These are phyloP conservation scores for Kondoa malvinella DNA, from an alignment of 768 basidiomycete genomes.

Conservation along the genomic window DNA sequence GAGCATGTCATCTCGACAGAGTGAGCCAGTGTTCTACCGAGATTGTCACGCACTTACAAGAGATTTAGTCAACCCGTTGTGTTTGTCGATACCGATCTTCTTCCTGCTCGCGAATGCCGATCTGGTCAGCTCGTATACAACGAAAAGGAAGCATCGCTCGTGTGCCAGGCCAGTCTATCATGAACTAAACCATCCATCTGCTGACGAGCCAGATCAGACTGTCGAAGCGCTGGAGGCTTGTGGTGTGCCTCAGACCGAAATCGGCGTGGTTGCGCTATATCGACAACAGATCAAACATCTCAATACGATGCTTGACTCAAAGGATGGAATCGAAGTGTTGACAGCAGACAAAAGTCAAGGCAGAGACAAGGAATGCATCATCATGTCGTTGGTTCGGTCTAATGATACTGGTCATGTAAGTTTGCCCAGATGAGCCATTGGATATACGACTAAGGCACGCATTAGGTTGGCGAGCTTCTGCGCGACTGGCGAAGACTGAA, in stretches of 20 bases:
- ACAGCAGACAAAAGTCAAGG: conserved; percentile 32
- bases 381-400: conserved; percentile 80
- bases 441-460: neutral
- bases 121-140: conserved; percentile 85
- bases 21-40: neutral
- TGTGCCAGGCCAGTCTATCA: conserved; percentile 31
- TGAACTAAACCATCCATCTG: neutral
- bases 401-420: conserved; percentile 59
- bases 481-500: conserved; percentile 95
- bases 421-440: neutral
- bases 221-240: conserved; percentile 47
- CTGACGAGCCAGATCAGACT: conserved; percentile 36
- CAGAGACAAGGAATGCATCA: conserved; percentile 82
- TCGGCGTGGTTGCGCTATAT: conserved; percentile 81
- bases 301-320: conserved; percentile 44
- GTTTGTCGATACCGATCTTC: conserved; percentile 78
- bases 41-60: neutral
- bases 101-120: conserved; percentile 63
- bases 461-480: conserved; percentile 72
- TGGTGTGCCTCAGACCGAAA: conserved; percentile 51
- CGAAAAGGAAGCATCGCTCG: conserved; percentile 48
- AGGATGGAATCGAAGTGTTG: conserved; percentile 37
- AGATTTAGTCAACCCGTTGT: conserved; percentile 58
- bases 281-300: conserved; percentile 89
- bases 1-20: conserved; percentile 15